Conservation (phyloP, 2,329 filamentous ascomycete genomes). For the Ophiocordyceps camponoti-leonardi region DNA sequence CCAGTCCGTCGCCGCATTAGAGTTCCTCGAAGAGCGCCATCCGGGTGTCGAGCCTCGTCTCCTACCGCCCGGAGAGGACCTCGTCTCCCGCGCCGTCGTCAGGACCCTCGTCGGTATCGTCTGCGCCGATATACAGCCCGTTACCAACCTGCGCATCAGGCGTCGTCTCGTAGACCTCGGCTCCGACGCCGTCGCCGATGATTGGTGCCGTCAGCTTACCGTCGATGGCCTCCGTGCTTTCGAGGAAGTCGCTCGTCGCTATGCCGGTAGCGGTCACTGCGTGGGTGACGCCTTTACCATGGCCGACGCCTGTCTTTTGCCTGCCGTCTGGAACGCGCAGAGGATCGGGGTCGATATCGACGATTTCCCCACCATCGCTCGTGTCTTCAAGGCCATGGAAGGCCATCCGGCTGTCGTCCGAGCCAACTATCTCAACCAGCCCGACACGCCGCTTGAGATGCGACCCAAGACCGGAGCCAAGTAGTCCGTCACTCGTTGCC, state of each 20-base stretch:
- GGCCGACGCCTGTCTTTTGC: conserved; percentile 40
- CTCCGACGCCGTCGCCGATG: conserved; percentile 20
- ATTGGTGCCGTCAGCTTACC: conserved; percentile 35
- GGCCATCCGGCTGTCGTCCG: conserved; percentile 30
- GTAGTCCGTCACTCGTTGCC: too few relatives aligned
- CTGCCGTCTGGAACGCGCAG: conserved; percentile 39
- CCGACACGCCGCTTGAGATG: conserved; percentile 20
- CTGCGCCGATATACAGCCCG: conserved; percentile 38
- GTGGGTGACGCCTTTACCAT: conserved; percentile 37
- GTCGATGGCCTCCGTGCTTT: conserved; percentile 36
- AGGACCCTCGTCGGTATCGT: conserved; percentile 37
- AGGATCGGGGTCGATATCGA: conserved; percentile 34
- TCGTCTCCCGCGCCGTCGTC: conserved; percentile 26
- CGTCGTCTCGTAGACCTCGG: conserved; percentile 27
- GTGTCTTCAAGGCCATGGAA: conserved; percentile 27
- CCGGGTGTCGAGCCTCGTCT: conserved; percentile 18
- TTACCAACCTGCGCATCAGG: conserved; percentile 38
- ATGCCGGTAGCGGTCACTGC: conserved; percentile 29
- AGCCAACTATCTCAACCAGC: conserved; percentile 36
- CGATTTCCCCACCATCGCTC: conserved; percentile 26
- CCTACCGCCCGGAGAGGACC: conserved; percentile 29
- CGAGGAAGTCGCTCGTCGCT: conserved; percentile 22
- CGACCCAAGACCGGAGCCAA: conserved; percentile 10
- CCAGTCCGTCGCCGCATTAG: conserved; percentile 42
- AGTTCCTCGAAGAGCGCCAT: conserved; percentile 41